Percentiles rank a stretch among this genome's conserved stretches.
Evolutionary conservation across 805 yeast genomes (phyloP).

Genomic region (Barnettozyma salicaria): DNA sequence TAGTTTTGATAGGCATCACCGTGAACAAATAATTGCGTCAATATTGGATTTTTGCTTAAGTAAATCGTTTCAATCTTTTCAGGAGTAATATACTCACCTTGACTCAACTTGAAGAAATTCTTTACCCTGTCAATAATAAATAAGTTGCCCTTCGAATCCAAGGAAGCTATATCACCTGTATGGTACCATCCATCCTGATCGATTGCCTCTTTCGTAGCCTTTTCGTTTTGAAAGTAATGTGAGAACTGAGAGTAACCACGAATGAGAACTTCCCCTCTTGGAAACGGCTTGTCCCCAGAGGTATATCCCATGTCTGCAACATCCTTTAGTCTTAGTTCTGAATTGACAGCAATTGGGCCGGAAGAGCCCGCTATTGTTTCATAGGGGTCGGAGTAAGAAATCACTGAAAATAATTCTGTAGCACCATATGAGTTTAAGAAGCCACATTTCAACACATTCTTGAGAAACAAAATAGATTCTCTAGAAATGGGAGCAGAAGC

Average conservation of each 20-base stretch:
- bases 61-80: constrained; percentile 58
- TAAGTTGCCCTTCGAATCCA: constrained; percentile 42
- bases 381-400: constrained; percentile 30
- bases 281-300: constrained; percentile 31
- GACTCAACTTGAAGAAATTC: constrained; percentile 55
- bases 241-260: constrained; percentile 46
- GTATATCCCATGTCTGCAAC: constrained; percentile 53
- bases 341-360: constrained; percentile 42
- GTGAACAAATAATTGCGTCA: constrained; percentile 45
- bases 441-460: constrained; percentile 41
- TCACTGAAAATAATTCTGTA: constrained; percentile 52
- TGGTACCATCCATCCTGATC: constrained; percentile 48
- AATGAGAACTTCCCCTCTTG: constrained; percentile 47
- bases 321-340: constrained; percentile 48
- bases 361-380: constrained; percentile 41
- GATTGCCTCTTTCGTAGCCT: constrained; percentile 25
- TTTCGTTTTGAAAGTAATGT: constrained; percentile 20
- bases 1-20: constrained; percentile 47
- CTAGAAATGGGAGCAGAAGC: constrained; percentile 61
- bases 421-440: constrained; percentile 55
- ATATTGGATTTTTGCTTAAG: constrained; percentile 35
- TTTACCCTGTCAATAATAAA: constrained; percentile 57
- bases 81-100: constrained; percentile 55
- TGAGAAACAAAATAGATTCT: constrained; percentile 47
- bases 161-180: constrained; percentile 49